Conservation (phyloP, 768 basidiomycete genomes). For the Kwoniella pini region DNA sequence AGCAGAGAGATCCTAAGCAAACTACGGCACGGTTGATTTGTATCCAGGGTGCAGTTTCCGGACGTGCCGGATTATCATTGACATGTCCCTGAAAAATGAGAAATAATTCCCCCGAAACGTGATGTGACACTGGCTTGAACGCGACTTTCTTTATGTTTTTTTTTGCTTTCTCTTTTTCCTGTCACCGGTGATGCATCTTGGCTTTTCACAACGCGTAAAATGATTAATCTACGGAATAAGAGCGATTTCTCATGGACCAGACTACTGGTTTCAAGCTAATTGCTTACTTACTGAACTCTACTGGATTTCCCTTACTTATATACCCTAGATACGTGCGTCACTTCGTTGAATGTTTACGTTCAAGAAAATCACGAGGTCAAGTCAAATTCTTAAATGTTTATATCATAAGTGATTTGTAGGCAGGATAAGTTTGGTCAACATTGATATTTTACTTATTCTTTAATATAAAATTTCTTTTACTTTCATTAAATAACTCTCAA, state of each 20-base stretch:
- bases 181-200: neutral
- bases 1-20: no score
- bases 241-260: neutral
- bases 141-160: slow-evolving; percentile 5
- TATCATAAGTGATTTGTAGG: neutral
- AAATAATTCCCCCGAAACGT: no score
- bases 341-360: neutral
- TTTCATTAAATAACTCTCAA: neutral
- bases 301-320: no score
- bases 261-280: slow-evolving; percentile 4
- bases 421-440: neutral
- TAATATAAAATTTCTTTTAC: slow-evolving; percentile 3
- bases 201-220: neutral
- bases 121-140: neutral
- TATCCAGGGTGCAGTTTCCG: neutral
- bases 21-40: neutral
- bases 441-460: neutral
- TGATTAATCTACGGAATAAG: neutral
- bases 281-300: neutral
- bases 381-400: neutral
- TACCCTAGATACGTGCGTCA: slow-evolving; percentile 11
- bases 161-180: neutral
- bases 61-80: slow-evolving; percentile 2
- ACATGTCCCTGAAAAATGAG: no score
- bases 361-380: neutral